Percentiles rank a stretch among this genome's conserved stretches.
Conservation (phyloP, 1,284 basidiomycete species). For the Wolfiporia cocos region DNA sequence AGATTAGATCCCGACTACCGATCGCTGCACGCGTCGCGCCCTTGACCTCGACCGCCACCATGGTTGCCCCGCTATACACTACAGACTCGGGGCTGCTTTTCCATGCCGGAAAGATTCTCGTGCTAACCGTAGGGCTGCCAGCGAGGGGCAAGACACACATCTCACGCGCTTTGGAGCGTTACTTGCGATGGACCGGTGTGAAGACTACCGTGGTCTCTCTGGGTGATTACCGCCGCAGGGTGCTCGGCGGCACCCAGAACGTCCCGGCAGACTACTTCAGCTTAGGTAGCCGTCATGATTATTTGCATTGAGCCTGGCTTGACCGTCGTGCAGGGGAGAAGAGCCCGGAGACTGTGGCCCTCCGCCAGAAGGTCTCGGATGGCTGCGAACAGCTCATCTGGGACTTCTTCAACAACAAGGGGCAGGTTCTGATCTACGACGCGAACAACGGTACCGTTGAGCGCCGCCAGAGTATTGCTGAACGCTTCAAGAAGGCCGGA, state of each 20-base stretch:
- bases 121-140: slow-evolving; percentile 88
- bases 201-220: slow-evolving; percentile 93
- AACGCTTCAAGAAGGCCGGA: slow-evolving; percentile 79
- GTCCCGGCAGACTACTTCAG: slow-evolving; percentile 92
- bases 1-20: neutral
- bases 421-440: slow-evolving; percentile 98
- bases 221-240: slow-evolving; percentile 91
- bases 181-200: slow-evolving; percentile 96
- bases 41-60: slow-evolving; percentile 23
- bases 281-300: slow-evolving; percentile 55
- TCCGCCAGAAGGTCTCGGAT: slow-evolving; percentile 69
- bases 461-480: slow-evolving; percentile 65
- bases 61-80: slow-evolving; percentile 86
- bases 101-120: slow-evolving; percentile 93
- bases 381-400: slow-evolving; percentile 87
- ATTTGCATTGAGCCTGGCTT: neutral
- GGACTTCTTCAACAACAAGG: slow-evolving; percentile 83
- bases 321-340: slow-evolving; percentile 49
- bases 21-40: neutral
- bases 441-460: slow-evolving; percentile 90
- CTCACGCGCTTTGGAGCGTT: slow-evolving; percentile 91
- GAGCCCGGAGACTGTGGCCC: slow-evolving; percentile 69
- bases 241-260: slow-evolving; percentile 82
- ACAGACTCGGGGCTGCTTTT: slow-evolving; percentile 83
- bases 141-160: slow-evolving; percentile 97